Base-by-base conservation (phyloP, 2,329 filamentous ascomycete genomes). In the Calonectria leucothoes region DNA sequence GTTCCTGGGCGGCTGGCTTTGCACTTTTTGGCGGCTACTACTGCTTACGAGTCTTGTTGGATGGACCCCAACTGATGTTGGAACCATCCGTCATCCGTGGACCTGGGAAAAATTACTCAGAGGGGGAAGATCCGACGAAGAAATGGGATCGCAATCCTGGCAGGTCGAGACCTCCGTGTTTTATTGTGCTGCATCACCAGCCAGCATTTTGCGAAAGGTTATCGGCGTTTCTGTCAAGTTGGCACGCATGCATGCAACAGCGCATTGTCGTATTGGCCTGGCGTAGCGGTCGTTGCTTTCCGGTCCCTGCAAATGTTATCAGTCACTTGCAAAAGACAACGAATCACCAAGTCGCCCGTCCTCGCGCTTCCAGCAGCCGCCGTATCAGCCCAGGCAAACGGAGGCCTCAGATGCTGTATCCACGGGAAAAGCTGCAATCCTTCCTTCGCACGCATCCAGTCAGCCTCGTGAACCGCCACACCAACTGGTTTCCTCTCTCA, bases 381-480 rank as follows among this genome's bases (percentile, higher is more conserved):
- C 35, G 14, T 45, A 12, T n/a, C 17, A 45, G 12, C n/a, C 42
- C 42, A 45, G n/a, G n/a, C 42, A 31, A 23, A 52, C 23, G 49
- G 49, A 52, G 49, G 49, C 42, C 42, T 45, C 42, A 35, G 6
- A n/a, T 11, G 8, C n/a, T n/a, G n/a, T 45, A n/a, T 12, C 6
- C 23, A n/a, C 42, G 23, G 23, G 8, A 17, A 45, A 45, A 52
- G 17, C 14, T 31, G 17, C 25, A 29, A 15, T 15, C 25, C 4
- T 33, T 35, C 33, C 42, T n/a, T 17, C 17, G n/a, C n/a, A 39
- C 17, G n/a, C n/a, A 39, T 27, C 52, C 31, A 69, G 52, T 64
- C 67, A 64, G 57, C 67, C 67, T 69, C 39, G 67, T 27, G 55
- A 59, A 51, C 59, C 55, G 42, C 66, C 66, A 68, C 45, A 29